Conservation (phyloP, 768 basidiomycete species). For the Mycena floridula region DNA sequence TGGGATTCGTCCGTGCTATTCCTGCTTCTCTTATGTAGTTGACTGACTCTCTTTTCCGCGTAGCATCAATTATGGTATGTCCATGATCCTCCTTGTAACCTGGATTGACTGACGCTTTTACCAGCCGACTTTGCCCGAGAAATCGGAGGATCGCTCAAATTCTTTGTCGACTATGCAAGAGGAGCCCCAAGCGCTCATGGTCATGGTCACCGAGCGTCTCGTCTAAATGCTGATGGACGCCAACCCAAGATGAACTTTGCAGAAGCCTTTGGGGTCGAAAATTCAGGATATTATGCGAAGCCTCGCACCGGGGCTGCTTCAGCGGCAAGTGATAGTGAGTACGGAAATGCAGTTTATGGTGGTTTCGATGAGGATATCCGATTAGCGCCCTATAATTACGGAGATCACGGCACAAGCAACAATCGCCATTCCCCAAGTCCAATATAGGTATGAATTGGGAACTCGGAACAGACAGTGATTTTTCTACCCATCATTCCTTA, state of each 20-base stretch:
- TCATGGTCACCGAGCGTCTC: conserved; percentile 2
- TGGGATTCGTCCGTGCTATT: conserved; percentile 55
- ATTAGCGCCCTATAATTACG: conserved; percentile 35
- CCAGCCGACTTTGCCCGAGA: conserved; percentile 52
- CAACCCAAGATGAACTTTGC: conserved; percentile 11
- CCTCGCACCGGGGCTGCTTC: conserved; percentile 15
- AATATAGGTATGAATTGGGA: too few relatives aligned
- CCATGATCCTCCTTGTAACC: neutral
- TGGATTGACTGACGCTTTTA: neutral
- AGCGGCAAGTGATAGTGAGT: conserved; percentile 6
- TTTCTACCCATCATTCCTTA: too few relatives aligned
- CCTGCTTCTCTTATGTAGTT: neutral
- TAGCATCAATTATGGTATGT: conserved; percentile 29
- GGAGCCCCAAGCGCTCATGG: conserved; percentile 10
- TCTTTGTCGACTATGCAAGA: conserved; percentile 36
- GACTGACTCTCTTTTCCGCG: conserved; percentile 6
- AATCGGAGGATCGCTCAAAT: conserved; percentile 44
- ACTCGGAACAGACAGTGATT: too few relatives aligned
- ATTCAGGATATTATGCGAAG: conserved; percentile 6
- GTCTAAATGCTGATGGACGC: neutral
- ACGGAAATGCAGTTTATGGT: conserved; percentile 6
- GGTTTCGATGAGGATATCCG: conserved; percentile 37
- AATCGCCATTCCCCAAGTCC: too few relatives aligned
- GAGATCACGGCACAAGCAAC: too few relatives aligned
- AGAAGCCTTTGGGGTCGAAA: conserved; percentile 14